phyloP scores from a whole-genome alignment of 2,329 filamentous ascomycete genomes.

The Ceratocystis smalleyi region DNA sequence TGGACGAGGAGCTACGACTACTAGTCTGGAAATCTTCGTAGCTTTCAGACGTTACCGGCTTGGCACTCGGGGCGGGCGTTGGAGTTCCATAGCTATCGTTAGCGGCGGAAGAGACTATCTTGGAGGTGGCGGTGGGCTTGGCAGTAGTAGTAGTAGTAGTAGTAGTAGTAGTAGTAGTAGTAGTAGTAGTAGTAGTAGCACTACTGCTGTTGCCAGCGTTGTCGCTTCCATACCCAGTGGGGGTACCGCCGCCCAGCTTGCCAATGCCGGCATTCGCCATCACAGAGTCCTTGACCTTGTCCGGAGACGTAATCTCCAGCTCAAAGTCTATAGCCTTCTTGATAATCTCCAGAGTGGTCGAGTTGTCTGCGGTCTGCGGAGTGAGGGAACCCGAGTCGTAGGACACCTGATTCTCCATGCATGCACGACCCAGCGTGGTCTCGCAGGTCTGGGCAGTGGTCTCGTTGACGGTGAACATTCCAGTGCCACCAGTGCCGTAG shows the following conservation, averaged over 20 bases:
- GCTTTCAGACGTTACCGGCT: not conserved
- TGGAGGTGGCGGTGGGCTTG: not conserved
- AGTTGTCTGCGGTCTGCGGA: conserved; percentile 15
- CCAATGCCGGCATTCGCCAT: conserved; percentile 20
- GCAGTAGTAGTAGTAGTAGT: too few relatives aligned
- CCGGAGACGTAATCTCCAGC: conserved; percentile 19
- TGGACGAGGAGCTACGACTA: not conserved
- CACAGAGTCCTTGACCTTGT: conserved; percentile 16
- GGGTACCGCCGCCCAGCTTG: conserved; percentile 9
- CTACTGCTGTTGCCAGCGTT: not conserved
- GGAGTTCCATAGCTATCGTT: not conserved
- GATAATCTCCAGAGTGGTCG: conserved; percentile 17
- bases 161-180: not conserved
- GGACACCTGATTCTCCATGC: conserved; percentile 20
- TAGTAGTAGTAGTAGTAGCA: not conserved
- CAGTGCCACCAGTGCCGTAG: conserved; percentile 20
- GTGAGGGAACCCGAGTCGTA: conserved; percentile 16
- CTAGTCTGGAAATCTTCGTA: not conserved
- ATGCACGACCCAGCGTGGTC: conserved; percentile 19
- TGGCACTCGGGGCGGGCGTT: not conserved
- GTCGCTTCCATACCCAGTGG: not conserved
- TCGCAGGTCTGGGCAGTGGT: conserved; percentile 19
- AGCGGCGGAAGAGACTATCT: not conserved
- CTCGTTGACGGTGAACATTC: conserved; percentile 21
- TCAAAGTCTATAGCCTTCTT: conserved; percentile 19